Percentiles rank a stretch among this genome's conserved stretches.
Evolutionary conservation across 495 filamentous ascomycete species (phyloP).

Genomic region (Trichocladium antarcticum): DNA sequence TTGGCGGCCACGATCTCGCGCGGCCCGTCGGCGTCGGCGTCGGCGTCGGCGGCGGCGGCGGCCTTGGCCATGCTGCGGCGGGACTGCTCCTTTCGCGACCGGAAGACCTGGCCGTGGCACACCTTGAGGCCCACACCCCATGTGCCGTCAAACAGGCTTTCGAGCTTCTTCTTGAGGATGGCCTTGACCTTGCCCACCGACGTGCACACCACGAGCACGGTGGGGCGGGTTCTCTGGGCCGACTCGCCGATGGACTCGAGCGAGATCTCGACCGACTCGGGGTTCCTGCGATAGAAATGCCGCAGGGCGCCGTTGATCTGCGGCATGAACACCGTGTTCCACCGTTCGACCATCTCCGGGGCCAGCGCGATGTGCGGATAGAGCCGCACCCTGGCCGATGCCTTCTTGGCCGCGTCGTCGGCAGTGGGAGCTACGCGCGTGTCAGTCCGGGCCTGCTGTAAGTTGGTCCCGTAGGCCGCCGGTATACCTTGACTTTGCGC

Average conservation of each 20-base stretch:
- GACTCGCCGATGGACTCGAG: conserved; percentile 65
- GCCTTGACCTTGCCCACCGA: conserved; percentile 60
- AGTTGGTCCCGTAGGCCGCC: no score
- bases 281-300: conserved; percentile 53
- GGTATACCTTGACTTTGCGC: conserved; percentile 3
- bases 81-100: conserved; percentile 44
- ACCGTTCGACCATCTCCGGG: conserved; percentile 53
- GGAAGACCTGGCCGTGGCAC: conserved; percentile 54
- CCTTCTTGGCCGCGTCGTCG: background rate
- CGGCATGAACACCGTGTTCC: conserved; percentile 61
- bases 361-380: conserved; percentile 45
- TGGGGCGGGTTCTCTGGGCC: conserved; percentile 53
- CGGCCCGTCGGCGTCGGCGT: no score
- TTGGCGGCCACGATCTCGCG: conserved; percentile 39
- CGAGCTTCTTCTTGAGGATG: conserved; percentile 59
- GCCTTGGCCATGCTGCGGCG: conserved; percentile 28
- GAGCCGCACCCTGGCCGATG: conserved; percentile 28
- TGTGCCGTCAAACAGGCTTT: conserved; percentile 45
- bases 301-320: conserved; percentile 50
- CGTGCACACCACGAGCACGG: conserved; percentile 63
- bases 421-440: no score
- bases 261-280: conserved; percentile 62
- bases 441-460: no score
- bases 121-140: conserved; percentile 48
- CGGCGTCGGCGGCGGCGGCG: conserved; percentile 19